Conservation (phyloP, 805 yeast species). For the Saccharomycopsis lassenensis region DNA sequence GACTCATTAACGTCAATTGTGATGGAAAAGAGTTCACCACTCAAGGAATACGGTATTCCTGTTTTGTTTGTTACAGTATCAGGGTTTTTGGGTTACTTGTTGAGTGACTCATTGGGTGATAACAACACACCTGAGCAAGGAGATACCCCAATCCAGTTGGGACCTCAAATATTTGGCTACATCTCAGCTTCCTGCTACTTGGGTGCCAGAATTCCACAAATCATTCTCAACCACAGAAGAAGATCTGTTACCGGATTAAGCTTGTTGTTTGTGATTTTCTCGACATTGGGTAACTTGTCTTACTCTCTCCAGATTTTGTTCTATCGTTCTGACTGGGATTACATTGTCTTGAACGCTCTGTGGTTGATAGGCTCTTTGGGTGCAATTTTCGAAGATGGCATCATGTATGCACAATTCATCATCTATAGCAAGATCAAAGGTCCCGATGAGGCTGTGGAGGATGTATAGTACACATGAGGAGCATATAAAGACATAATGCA, state of each 20-base stretch:
- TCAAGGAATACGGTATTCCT: constrained; percentile 46
- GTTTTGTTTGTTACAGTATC: constrained; percentile 49
- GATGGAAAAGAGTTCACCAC: constrained; percentile 36
- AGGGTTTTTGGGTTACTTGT: constrained; percentile 48
- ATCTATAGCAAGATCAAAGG: constrained; percentile 34
- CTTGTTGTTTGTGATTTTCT: constrained; percentile 63
- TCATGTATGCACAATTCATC: constrained; percentile 60
- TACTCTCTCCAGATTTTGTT: constrained; percentile 64
- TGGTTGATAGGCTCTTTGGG: constrained; percentile 77
- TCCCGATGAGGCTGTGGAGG: constrained; percentile 17
- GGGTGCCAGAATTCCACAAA: constrained; percentile 78
- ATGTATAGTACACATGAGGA: constrained; percentile 6
- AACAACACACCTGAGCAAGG: no score
- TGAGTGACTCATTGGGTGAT: no score
- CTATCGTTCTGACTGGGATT: constrained; percentile 50
- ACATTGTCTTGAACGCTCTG: constrained; percentile 51
- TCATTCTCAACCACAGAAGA: constrained; percentile 64
- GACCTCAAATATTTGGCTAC: constrained; percentile 64
- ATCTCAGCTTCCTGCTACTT: constrained; percentile 56
- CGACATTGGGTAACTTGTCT: constrained; percentile 65
- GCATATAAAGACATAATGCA: no score
- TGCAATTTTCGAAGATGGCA: constrained; percentile 57
- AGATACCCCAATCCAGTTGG: constrained; percentile 27
- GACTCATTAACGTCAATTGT: constrained; percentile 44
- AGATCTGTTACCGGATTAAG: constrained; percentile 82